Evolutionary conservation across 345 rosid genomes (phyloP), one percentile per base, ranked within the genome.

Genomic region (Limnanthes douglasii): DNA sequence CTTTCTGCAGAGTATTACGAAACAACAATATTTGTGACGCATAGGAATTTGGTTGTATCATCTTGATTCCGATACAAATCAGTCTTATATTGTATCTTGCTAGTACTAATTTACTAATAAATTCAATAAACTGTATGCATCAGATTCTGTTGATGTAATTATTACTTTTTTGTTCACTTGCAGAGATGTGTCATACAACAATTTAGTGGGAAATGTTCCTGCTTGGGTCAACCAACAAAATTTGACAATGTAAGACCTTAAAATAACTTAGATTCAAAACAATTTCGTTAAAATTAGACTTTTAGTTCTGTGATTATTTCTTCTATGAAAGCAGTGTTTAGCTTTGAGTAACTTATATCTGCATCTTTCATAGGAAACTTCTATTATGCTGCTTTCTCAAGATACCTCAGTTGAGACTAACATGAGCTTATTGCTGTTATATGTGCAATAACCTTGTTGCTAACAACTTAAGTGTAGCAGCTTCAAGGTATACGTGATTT

Each of bases 181-280:
- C 75, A 80, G 96, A 66, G 96, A 85, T 64, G 64, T 74, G 16
- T 76, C 93, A 1, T 77, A 80, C 57, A 85, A 85, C 53, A 60
- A 62, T 50, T 57, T 80, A 58, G 31, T 41, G 0, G 90, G 90
- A 12, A 63, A 28, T 52, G 48, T 80, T 49, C 96, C 96, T 51
- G 52, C 85, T 15, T 80, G 93, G 96, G 45, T 76, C 48, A 56
- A 15, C 46, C 45, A 41, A 30, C 41, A 5, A 24, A 53, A 57
- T 40, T 47, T 79, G 43, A 56, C 59, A 46, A 39, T 85, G 96
- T 80, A 60, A 28, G 90, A n/a, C n/a, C n/a, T n/a, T n/a, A n/a
- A n/a, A n/a, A n/a, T n/a, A n/a, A n/a, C n/a, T n/a, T n/a, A n/a
- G n/a, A n/a, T n/a, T n/a, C n/a, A n/a, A n/a, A n/a, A n/a, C n/a